Evolutionary conservation across 257 asterid genomes (phyloP), one percentile per base, ranked within the genome.

Genomic region (Gardenia jasminoides): DNA sequence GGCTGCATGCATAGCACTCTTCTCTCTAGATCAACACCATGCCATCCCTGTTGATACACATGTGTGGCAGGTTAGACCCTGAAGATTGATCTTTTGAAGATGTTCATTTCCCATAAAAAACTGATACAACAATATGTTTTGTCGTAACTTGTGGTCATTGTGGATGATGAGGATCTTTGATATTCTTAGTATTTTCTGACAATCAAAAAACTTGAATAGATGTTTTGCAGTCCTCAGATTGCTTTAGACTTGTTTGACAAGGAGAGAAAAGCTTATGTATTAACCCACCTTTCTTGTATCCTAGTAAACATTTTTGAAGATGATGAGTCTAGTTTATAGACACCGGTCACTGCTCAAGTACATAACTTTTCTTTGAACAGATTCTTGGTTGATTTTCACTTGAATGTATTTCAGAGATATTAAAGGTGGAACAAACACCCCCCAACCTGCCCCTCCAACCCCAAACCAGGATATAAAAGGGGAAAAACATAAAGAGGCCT

Each of bases 21-120:
- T 96, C 88, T 85, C 98, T 43, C 87, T 96, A 58, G 99, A 96
- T 84, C 97, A 96, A 79, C 99, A 96, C 84, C 97, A 92, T 59
- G 96, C 98, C 65, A 90, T 96, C 82, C 99, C 99, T 11, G 98
- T 96, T 22, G 99, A 96, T 83, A 96, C 97, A 64, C 99, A 96
- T 68, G 99, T 93, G 70, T 96, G 99, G 99, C 75, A 92, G 97
- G 99, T 95, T 74, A 83, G 85, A 68, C 59, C 30, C 78, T 74
- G 67, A 67, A 20, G 22, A 17, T 43, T 46, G n/a, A n/a, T 50
- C 41, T 56, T n/a, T 36, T 69, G 31, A 20, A 6, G 8, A 3
- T n/a, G 20, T 10, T 10, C 30, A 67, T 1, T 48, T 65, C 33
- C 59, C 67, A 24, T 11, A 13, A 66, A 6, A 41, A 50, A 77